phyloP scores from a whole-genome alignment of 768 basidiomycete genomes.

The Russula brevipes region DNA sequence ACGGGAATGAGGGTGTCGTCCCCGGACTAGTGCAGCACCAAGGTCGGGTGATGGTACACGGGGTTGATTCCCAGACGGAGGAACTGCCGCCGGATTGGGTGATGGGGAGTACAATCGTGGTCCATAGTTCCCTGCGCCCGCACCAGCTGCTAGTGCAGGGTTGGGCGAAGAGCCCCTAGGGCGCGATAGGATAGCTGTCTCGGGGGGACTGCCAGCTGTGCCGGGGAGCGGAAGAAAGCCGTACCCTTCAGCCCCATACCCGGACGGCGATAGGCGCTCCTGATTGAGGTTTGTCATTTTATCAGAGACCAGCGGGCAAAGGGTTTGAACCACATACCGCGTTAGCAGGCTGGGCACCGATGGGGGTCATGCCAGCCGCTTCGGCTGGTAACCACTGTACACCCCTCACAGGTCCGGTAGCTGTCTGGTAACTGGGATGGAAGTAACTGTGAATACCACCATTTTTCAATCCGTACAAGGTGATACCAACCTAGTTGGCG shows the following conservation, averaged over 20 bases:
- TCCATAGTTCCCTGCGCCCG: background rate
- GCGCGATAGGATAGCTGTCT: slow-evolving; percentile 32
- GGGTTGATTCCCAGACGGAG: no score
- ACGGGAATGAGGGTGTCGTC: no score
- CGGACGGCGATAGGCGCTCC: slow-evolving; percentile 53
- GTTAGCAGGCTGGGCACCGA: slow-evolving; percentile 55
- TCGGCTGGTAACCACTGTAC: slow-evolving; percentile 65
- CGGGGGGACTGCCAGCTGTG: slow-evolving; percentile 23
- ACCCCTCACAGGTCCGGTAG: slow-evolving; percentile 59
- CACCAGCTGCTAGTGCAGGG: slow-evolving; percentile 28
- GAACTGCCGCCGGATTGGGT: no score
- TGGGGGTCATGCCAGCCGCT: slow-evolving; percentile 53
- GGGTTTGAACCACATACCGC: slow-evolving; percentile 37
- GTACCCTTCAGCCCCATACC: slow-evolving; percentile 14
- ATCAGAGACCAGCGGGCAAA: slow-evolving; percentile 1
- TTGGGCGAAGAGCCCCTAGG: slow-evolving; percentile 50
- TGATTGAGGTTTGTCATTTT: slow-evolving; percentile 28
- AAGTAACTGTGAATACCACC: background rate
- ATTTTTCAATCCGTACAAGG: background rate
- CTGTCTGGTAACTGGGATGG: slow-evolving; percentile 64
- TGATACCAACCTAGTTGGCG: slow-evolving; percentile 58
- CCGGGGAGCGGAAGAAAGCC: slow-evolving; percentile 38
- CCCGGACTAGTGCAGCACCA: no score
- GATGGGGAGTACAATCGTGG: background rate
- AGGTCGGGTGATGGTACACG: no score